phyloP scores from a whole-genome alignment of 805 yeast species.

The Sugiyamaella americana region DNA sequence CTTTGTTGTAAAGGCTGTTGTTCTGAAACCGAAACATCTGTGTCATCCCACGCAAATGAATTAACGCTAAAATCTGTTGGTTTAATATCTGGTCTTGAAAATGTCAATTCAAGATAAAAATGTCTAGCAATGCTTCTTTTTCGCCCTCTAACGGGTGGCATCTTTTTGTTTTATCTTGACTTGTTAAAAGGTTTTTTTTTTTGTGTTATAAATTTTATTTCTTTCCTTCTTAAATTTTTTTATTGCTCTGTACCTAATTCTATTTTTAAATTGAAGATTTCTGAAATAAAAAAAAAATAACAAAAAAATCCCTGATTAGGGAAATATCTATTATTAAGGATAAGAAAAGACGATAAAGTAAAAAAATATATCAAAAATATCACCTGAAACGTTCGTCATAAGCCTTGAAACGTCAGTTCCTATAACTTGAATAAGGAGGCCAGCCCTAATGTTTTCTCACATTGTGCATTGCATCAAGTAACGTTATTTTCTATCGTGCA shows the following conservation, averaged over 20 bases:
- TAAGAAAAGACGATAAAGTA: background rate
- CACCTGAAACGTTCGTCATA: background rate
- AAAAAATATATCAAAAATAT: background rate
- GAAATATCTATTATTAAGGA: background rate
- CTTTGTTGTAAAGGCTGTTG: background rate
- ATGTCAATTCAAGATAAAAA: conserved; percentile 3
- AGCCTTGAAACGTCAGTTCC: background rate
- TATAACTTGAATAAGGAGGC: background rate
- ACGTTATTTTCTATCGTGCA: background rate
- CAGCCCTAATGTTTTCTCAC: background rate
- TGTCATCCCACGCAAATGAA: conserved; percentile 6
- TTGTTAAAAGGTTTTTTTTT: background rate
- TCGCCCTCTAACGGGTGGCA: conserved; percentile 7
- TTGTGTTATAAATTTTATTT: no score
- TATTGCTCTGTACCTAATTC: no score
- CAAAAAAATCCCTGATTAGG: no score
- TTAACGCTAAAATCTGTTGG: conserved; percentile 2
- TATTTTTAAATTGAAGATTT: no score
- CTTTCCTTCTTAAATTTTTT: no score
- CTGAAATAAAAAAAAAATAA: no score
- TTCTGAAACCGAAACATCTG: no score
- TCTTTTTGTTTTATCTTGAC: background rate
- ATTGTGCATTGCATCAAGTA: background rate
- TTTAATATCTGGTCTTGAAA: conserved; percentile 3
- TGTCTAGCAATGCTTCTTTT: conserved; percentile 8